Base-by-base conservation (phyloP, 164 flowering plant species). In the Kalanchoe fedtschenkoi region DNA sequence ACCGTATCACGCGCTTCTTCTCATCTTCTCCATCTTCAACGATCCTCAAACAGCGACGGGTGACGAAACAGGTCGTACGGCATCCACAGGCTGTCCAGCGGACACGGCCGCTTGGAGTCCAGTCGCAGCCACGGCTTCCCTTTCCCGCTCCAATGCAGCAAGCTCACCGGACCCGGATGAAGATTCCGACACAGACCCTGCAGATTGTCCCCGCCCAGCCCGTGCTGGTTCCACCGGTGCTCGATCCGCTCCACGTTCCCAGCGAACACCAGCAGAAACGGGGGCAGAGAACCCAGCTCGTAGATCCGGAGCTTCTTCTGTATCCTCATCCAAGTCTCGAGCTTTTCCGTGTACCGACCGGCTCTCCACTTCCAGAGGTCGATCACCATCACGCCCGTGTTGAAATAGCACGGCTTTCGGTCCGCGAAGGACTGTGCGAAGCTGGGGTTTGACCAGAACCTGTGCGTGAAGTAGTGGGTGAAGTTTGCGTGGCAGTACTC, bases 401-500 rank as follows among this genome's bases (percentile, higher is more conserved):
- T 57, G 60, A 57, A 57, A 30, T 57, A 57, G 62, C 95, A 87
- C 1, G 95, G 80, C 2, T 37, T 58, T 1, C 77, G 65, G 28
- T 69, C 73, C 28, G 26, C 57, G 43, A 83, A 72, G 1, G 78
- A 30, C 38, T 57, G 28, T 15, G 78, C 57, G 28, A 74, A 70
- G 1, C 34, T 21, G 8, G 79, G 82, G 64, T 65, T 68, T 2
- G 78, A 59, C 95, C 95, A 85, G 78, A 85, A 87, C 15, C 34
- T 64, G 1, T 66, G 17, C 0, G 85, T 85, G 76, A 85, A 87
- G 72, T 84, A 84, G 67, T 64, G 58, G 42, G 84, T 84, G 74
- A 84, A 81, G 47, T 84, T 84, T 22, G 88, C 89, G 71, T 81
- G 93, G 67, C 90, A 87, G 64, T 85, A 83, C 51, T 83, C 85